Evolutionary conservation across 2,329 filamentous ascomycete species (phyloP), one percentile per base, ranked within the genome.

Genomic region (Penicillium oxalicum): DNA sequence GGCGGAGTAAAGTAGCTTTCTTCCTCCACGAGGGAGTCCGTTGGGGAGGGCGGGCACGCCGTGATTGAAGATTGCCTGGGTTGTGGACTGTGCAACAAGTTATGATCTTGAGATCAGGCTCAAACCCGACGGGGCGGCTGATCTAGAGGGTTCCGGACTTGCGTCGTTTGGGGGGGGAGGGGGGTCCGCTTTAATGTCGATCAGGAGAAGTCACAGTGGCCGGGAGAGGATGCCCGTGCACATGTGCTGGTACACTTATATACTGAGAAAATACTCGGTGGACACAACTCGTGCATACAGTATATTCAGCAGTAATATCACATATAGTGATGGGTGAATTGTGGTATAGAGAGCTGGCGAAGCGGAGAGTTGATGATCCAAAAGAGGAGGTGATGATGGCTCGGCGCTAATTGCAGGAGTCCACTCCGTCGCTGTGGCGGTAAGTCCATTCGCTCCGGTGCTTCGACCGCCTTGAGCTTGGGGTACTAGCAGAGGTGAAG

Each of bases 41-140:
- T 61, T 56, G 61, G 57, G 55, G 60, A 54, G 54, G 54, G 63
- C 62, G 68, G 66, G 67, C 66, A 67, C 71, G 71, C 72, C 72
- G 67, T 71, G 67, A 53, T 66, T 69, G 68, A 70, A 67, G 67
- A 62, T 57, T 36, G 43, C 28, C 49, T 48, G 41, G 47, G 48
- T 40, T 44, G 39, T 45, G 45, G 52, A 53, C 50, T 49, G 51
- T 50, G 47, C 62, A 63, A 69, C 68, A 70, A 69, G 56, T 59
- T 65, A 64, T 54, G 46, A 41, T 44, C 45, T 45, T 41, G 43
- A 41, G 42, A 48, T 53, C 52, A 56, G 54, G 52, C 50, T 40
- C 49, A 53, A 52, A 51, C 52, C 49, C 54, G 35, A 41, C 34
- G 42, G 50, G 35, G 48, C 50, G 52, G 50, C 52, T 49, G 52